phyloP scores from a whole-genome alignment of 768 basidiomycete genomes.

The Trametes gibbosa region DNA sequence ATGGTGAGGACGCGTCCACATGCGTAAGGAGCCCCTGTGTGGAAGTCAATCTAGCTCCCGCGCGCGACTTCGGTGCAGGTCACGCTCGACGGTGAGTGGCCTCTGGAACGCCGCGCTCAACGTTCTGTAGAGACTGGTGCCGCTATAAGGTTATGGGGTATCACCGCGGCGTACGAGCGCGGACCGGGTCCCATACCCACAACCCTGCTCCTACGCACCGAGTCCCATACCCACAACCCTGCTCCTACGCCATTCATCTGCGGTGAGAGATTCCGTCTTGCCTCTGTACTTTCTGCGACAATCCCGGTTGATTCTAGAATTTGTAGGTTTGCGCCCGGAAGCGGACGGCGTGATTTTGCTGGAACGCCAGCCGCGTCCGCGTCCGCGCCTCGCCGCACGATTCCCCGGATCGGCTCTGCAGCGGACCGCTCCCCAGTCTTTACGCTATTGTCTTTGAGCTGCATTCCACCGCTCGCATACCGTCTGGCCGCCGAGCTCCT shows the following conservation, averaged over 20 bases:
- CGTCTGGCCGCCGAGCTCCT: no score
- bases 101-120: not conserved
- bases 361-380: not conserved
- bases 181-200: slow-evolving; percentile 8
- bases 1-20: slow-evolving; percentile 1
- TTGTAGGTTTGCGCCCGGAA: slow-evolving; percentile 6
- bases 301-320: not conserved
- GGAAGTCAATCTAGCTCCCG: slow-evolving; percentile 4
- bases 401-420: not conserved
- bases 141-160: slow-evolving; percentile 17
- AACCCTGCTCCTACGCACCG: slow-evolving; percentile 9
- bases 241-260: slow-evolving; percentile 1
- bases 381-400: not conserved
- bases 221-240: slow-evolving; percentile 6
- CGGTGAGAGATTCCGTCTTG: slow-evolving; percentile 6
- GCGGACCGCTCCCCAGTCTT: no score
- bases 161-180: not conserved
- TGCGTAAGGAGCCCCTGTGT: not conserved
- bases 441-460: no score
- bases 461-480: no score
- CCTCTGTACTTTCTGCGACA: not conserved
- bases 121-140: not conserved
- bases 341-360: not conserved
- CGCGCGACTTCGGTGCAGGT: not conserved
- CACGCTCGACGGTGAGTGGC: not conserved